Evolutionary conservation across 169 alveolate genomes (phyloP), one percentile per base, ranked within the genome.

Genomic region (Cryptosporidium parvum): DNA sequence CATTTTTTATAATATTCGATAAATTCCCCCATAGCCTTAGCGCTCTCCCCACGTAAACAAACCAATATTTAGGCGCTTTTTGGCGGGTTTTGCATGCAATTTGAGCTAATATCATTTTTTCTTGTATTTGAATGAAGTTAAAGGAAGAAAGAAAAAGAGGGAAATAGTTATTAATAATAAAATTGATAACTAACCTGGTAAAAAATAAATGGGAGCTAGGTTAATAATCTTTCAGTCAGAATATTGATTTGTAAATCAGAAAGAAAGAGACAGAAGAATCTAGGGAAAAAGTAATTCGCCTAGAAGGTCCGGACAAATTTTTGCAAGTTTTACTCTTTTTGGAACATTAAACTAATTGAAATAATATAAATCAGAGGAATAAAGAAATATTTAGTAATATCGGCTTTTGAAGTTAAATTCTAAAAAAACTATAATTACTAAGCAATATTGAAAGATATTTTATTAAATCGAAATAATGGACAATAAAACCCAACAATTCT

Each of bases 401-500:
- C 21, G 0, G 2, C 23, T 3, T 48, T 48, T 5, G 2, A 48
- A 48, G 21, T 48, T 16, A 48, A 14, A 48, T 48, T 48, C 14
- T 16, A 48, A 14, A 14, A 48, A 48, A 39, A 45, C n/a, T 45
- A 14, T 12, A 12, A 12, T 12, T 45, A 48, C 56, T 44, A 44
- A 12, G 4, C 52, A 3, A 48, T 48, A 48, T 4, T 6, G 6
- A 21, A 23, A 26, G 4, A 56, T 23, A 56, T 26, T n/a, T 21
- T 56, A 16, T 56, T 9, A 23, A 3, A 21, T 21, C 12, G 37
- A 56, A 56, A 56, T 56, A 62, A 80, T 80, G 89, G 75, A 80
- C 42, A 62, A 42, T 48, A 45, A 80, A 26, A 80, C 89, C 6
- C 89, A 80, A 51, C 89, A 80, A 14, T 80, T 80, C 45, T 80